Conservation (phyloP, 495 filamentous ascomycete genomes). For the Saxophila tyrrhenica region DNA sequence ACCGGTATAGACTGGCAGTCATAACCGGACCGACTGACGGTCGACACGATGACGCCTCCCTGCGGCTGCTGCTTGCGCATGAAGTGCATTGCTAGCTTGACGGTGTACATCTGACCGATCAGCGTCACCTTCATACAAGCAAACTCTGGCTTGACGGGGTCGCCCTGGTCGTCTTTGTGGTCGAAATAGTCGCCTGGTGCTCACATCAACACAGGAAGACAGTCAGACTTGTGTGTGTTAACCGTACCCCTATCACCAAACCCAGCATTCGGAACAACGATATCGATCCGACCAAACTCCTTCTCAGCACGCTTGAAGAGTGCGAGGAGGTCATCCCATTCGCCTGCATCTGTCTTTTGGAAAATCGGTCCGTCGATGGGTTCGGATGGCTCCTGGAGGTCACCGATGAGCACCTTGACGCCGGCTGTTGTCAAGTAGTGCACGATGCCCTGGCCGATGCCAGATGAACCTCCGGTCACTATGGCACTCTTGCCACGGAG, state of each 20-base stretch:
- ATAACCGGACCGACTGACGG: not conserved
- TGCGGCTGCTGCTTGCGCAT: not conserved
- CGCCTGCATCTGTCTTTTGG: not conserved
- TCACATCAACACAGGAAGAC: not conserved
- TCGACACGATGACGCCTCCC: not conserved
- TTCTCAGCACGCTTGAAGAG: not conserved
- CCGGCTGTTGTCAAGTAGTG: not conserved
- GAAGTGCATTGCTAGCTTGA: not conserved
- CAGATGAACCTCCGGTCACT: not conserved
- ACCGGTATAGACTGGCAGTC: not conserved
- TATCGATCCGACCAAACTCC: slow-evolving; percentile 1
- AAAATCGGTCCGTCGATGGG: not conserved
- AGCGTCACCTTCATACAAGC: not conserved
- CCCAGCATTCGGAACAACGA: not conserved
- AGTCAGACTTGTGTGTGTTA: too few species aligned
- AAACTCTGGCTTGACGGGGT: not conserved
- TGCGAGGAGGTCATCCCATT: not conserved
- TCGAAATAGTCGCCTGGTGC: not conserved
- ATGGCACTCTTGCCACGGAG: not conserved
- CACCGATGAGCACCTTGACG: not conserved
- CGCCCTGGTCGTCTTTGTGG: not conserved
- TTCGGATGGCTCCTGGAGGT: not conserved
- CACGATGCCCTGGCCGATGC: not conserved
- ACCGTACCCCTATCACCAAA: not conserved
- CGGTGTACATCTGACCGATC: not conserved